A percentile compares a stretch with the other conserved stretches of the same genome.
Conservation (phyloP, 345 rosid genomes). For the Aurinia saxatilis region DNA sequence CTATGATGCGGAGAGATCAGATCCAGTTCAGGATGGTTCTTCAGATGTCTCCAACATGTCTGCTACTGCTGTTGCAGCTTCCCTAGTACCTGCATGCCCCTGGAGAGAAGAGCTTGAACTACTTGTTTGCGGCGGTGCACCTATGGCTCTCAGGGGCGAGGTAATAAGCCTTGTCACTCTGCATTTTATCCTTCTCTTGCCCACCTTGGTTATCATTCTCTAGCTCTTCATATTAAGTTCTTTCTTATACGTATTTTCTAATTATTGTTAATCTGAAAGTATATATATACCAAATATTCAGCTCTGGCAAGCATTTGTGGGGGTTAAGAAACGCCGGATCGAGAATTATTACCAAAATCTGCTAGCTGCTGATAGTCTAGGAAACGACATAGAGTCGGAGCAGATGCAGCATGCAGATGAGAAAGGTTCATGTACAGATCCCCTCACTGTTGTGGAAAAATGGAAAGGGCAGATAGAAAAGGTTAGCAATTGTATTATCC, state of each 20-base stretch:
- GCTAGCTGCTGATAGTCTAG: slow-evolving; percentile 50
- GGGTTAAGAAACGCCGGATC: slow-evolving; percentile 71
- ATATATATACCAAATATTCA: slow-evolving; percentile 36
- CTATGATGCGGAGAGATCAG: slow-evolving; percentile 82
- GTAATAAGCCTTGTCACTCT: slow-evolving; percentile 33
- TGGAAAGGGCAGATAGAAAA: slow-evolving; percentile 31
- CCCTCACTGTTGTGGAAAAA: slow-evolving; percentile 34
- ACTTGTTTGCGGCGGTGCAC: slow-evolving; percentile 94
- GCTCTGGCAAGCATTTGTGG: slow-evolving; percentile 99
- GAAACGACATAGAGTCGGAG: slow-evolving; percentile 36
- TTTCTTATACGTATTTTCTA: neutral
- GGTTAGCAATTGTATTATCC: slow-evolving; percentile 8
- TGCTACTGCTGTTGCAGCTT: slow-evolving; percentile 23
- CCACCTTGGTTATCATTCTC: neutral
- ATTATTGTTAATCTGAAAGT: slow-evolving; percentile 4
- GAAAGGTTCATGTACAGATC: slow-evolving; percentile 28
- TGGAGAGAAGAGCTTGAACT: slow-evolving; percentile 95
- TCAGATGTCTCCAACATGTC: slow-evolving; percentile 33
- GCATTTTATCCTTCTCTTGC: neutral
- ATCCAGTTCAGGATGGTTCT: slow-evolving; percentile 46
- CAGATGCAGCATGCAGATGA: slow-evolving; percentile 22
- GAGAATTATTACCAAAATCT: slow-evolving; percentile 73
- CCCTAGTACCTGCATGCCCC: slow-evolving; percentile 44
- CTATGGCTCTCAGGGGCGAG: slow-evolving; percentile 99
- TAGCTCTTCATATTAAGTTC: neutral